phyloP scores from a whole-genome alignment of 179 eudicot genomes.

The Carnegiea gigantea region DNA sequence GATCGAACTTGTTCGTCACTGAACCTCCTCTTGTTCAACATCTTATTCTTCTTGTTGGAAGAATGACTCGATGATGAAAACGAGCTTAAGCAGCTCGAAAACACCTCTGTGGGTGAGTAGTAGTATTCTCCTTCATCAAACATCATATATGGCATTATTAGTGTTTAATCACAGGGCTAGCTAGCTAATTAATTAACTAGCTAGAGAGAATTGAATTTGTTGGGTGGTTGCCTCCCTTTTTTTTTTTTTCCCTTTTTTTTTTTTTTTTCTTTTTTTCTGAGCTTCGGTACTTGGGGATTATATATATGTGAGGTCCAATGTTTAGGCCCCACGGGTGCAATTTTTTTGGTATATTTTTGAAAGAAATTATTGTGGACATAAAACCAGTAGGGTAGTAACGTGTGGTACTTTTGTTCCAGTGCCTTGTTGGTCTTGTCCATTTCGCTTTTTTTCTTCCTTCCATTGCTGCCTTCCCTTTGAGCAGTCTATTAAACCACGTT shows the following conservation, averaged over 20 bases:
- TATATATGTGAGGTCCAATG: neutral
- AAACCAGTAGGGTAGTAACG: conserved; percentile 31
- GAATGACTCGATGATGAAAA: conserved; percentile 3
- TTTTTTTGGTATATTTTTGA: neutral
- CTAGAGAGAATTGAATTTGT: neutral
- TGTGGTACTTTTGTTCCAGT: conserved; percentile 39
- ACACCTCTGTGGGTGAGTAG: conserved; percentile 33
- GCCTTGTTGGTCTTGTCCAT: conserved; percentile 39
- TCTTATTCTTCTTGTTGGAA: conserved; percentile 25
- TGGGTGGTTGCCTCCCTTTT: neutral
- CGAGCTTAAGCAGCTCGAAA: conserved; percentile 21
- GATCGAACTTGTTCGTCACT: conserved; percentile 41
- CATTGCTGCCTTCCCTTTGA: conserved; percentile 13
- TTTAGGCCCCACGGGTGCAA: neutral
- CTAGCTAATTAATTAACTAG: neutral
- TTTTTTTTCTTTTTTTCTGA: neutral
- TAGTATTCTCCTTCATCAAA: conserved; percentile 34
- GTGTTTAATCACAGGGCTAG: neutral
- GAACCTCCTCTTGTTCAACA: conserved; percentile 41
- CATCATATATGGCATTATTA: conserved; percentile 17
- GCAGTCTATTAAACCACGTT: conserved; percentile 31
- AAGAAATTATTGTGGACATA: neutral
- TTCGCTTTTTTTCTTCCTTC: conserved; percentile 2
- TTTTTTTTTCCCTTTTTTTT: neutral
- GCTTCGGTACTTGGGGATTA: neutral